phyloP scores from a whole-genome alignment of 1,284 basidiomycete species.

The Fereydounia khargensis region DNA sequence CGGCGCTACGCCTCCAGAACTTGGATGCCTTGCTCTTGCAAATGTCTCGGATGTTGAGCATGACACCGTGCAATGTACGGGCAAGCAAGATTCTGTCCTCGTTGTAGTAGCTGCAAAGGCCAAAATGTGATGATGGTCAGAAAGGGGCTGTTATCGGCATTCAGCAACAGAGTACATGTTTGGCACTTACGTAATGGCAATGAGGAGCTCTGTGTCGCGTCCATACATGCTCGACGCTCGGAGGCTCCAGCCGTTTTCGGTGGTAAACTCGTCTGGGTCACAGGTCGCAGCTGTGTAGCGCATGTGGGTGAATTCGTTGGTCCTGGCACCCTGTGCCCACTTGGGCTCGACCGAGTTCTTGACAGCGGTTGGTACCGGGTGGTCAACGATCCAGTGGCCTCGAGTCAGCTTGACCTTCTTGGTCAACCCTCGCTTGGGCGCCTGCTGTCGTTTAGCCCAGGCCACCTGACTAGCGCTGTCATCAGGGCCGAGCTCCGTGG shows the following conservation, averaged over 20 bases:
- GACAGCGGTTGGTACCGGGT: conserved; percentile 79
- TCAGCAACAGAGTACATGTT: no score
- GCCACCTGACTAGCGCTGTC: conserved; percentile 41
- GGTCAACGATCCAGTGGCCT: conserved; percentile 57
- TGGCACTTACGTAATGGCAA: conserved; percentile 60
- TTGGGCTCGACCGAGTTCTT: conserved; percentile 79
- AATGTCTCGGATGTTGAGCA: conserved; percentile 97
- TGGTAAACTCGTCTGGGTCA: conserved; percentile 85
- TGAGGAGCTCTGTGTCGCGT: conserved; percentile 86
- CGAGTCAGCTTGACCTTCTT: conserved; percentile 85
- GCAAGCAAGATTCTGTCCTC: conserved; percentile 84
- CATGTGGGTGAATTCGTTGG: conserved; percentile 85
- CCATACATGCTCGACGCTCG: conserved; percentile 77
- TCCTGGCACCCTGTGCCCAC: conserved; percentile 61
- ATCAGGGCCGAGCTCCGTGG: conserved; percentile 25
- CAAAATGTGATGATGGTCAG: no score
- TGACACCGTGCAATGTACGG: conserved; percentile 82
- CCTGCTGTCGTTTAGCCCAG: conserved; percentile 57
- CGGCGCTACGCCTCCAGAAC: conserved; percentile 68
- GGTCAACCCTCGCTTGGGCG: conserved; percentile 60
- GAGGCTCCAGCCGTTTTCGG: conserved; percentile 71
- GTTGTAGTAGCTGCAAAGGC: conserved; percentile 65
- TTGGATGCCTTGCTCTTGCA: conserved; percentile 93
- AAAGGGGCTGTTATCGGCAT: no score
- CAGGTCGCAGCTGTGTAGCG: conserved; percentile 74